Evolutionary conservation across 768 basidiomycete species (phyloP).

Genomic region (Macrolepiota fuliginosa): DNA sequence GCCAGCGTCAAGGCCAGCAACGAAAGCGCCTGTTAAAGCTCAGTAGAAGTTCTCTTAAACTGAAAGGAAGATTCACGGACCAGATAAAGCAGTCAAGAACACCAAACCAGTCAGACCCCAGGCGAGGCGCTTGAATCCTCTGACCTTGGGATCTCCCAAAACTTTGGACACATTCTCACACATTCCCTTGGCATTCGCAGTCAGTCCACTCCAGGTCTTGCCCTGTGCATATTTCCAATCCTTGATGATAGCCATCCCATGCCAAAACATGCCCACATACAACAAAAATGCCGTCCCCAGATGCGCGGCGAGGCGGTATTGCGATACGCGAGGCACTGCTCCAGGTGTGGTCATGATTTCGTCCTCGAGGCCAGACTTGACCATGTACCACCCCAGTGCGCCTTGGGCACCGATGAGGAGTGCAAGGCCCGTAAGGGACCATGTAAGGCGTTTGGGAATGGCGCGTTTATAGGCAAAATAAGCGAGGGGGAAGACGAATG

Average conservation of each 20-base stretch:
- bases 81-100: slow-evolving; percentile 89
- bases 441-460: slow-evolving; percentile 60
- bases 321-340: slow-evolving; percentile 91
- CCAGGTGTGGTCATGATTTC: slow-evolving; percentile 76
- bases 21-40: slow-evolving; percentile 82
- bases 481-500: slow-evolving; percentile 79
- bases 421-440: slow-evolving; percentile 70
- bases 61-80: slow-evolving; percentile 33
- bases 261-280: slow-evolving; percentile 90
- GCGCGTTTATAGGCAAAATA: slow-evolving; percentile 77
- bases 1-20: slow-evolving; percentile 96
- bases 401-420: slow-evolving; percentile 90
- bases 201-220: slow-evolving; percentile 58
- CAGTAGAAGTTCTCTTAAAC: neutral
- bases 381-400: slow-evolving; percentile 98
- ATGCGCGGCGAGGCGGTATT: slow-evolving; percentile 95
- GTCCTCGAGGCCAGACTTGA: slow-evolving; percentile 90
- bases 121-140: slow-evolving; percentile 55
- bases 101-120: slow-evolving; percentile 74
- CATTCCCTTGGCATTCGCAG: slow-evolving; percentile 22
- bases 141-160: slow-evolving; percentile 55
- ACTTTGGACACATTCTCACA: slow-evolving; percentile 37
- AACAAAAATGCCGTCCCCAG: slow-evolving; percentile 87
- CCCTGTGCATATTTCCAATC: slow-evolving; percentile 74
- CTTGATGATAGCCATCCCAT: slow-evolving; percentile 69